A percentile compares a stretch with the other conserved stretches of the same genome.
Evolutionary conservation across 78 protist genomes (phyloP).

Genomic region (Dictyostelium purpureum): DNA sequence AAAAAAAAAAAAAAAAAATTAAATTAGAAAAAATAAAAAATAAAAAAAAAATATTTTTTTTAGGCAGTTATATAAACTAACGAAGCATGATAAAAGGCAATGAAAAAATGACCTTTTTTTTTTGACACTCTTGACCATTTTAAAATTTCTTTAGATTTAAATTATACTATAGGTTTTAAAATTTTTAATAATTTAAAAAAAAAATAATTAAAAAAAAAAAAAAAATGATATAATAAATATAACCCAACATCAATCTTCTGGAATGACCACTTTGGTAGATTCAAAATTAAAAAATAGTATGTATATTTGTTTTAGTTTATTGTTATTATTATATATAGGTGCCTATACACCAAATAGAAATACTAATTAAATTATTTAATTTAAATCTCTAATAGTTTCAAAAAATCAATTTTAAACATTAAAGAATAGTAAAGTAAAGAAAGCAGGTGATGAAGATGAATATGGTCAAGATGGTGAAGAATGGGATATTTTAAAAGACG

Average conservation of each 20-base stretch:
- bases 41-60: not conserved
- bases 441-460: conserved; percentile 8
- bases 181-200: not conserved
- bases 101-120: not conserved
- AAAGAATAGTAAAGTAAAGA: conserved; percentile 7
- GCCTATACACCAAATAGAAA: no score
- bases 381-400: conserved; percentile 24
- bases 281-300: conserved; percentile 30
- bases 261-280: not conserved
- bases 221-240: no score
- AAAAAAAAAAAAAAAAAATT: not conserved
- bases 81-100: not conserved
- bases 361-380: not conserved
- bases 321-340: not conserved
- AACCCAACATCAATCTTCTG: conserved; percentile 57
- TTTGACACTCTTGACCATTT: not conserved
- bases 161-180: not conserved
- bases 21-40: not conserved
- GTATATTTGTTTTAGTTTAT: not conserved
- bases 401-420: conserved; percentile 57
- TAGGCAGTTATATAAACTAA: not conserved
- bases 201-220: not conserved
- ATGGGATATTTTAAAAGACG: conserved; percentile 39
- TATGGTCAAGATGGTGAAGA: not conserved
- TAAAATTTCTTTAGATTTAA: not conserved